phyloP scores from a whole-genome alignment of 2,329 filamentous ascomycete genomes.

The Aureobasidium sp. region DNA sequence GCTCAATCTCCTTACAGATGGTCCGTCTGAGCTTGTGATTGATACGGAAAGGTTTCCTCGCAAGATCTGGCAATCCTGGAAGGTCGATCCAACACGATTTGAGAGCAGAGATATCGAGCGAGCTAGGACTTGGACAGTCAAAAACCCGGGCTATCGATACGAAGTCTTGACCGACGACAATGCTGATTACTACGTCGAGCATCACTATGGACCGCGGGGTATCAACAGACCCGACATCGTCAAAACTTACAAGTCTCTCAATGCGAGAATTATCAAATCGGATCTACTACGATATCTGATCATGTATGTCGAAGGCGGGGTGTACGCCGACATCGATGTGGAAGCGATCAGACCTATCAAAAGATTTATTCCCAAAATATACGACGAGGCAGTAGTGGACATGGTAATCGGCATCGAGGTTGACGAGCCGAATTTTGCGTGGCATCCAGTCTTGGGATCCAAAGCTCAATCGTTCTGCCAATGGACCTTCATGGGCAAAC shows the following conservation, averaged over 20 bases:
- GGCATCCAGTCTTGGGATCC: slow-evolving; percentile 69
- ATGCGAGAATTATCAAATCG: slow-evolving; percentile 69
- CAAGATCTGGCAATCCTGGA: slow-evolving; percentile 85
- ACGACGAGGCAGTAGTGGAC: slow-evolving; percentile 65
- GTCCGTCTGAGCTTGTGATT: neutral
- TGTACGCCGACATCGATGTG: slow-evolving; percentile 67
- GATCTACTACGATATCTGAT: slow-evolving; percentile 70
- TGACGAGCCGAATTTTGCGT: slow-evolving; percentile 68
- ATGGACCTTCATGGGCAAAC: slow-evolving; percentile 76
- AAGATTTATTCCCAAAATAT: slow-evolving; percentile 66
- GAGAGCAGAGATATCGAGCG: slow-evolving; percentile 67
- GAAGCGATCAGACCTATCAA: slow-evolving; percentile 57
- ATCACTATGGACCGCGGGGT: slow-evolving; percentile 70
- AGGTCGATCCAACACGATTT: slow-evolving; percentile 72
- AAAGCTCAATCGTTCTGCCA: slow-evolving; percentile 77
- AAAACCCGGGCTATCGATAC: slow-evolving; percentile 73
- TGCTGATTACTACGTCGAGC: slow-evolving; percentile 72
- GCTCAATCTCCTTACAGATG: neutral
- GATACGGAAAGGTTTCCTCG: slow-evolving; percentile 56
- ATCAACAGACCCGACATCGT: slow-evolving; percentile 72
- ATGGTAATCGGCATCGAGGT: slow-evolving; percentile 75
- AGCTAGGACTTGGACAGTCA: slow-evolving; percentile 70
- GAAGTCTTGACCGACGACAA: slow-evolving; percentile 77
- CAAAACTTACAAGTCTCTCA: slow-evolving; percentile 63
- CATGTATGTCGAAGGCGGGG: slow-evolving; percentile 69